Evolutionary conservation across 108 stramenopile genomes (phyloP), one percentile per base, ranked within the genome.

Genomic region (Fragilaria crotonensis): DNA sequence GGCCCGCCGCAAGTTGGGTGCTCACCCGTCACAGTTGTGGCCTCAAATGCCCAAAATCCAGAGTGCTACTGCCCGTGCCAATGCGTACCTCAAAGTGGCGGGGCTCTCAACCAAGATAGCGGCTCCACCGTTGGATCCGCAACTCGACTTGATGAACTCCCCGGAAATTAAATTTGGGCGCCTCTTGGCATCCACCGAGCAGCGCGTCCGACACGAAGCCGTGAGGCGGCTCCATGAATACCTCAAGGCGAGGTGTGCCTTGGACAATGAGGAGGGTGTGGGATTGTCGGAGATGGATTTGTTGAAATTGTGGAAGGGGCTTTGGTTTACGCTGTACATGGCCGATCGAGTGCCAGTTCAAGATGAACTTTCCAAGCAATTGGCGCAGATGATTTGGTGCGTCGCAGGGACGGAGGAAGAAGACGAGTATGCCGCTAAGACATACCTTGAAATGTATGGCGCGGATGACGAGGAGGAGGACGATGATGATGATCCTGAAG

Each of bases 311-410:
- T 94, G 92, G 93, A 96, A 96, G 73, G 86, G 84, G 23, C 63
- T 96, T 50, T 96, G 89, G 87, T 87, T 87, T 53, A 91, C 90
- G 33, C 65, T 96, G 30, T 96, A 92, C 72, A 79, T 96, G 81
- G 83, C 83, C 0, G 95, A 96, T 52, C 88, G 90, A 60, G 83
- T 64, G 29, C 79, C 87, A 0, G 92, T 96, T 25, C 95, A 96
- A 64, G 78, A 91, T 31, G 89, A 94, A 64, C 66, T 93, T 4
- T 77, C 84, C 25, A 72, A 87, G 58, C 67, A 75, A 18, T 54
- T 93, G 30, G 75, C 81, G 9, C 73, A 85, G 36, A 59, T 89
- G 28, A 80, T 93, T 58, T 93, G 92, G 92, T 90, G 84, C 52
- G 71, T 93, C 25, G 82, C 78, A 32, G 92, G 92, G 5, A 84